Base-by-base conservation (phyloP, 1,139 yeast species). In the Komagataea norvegica region DNA sequence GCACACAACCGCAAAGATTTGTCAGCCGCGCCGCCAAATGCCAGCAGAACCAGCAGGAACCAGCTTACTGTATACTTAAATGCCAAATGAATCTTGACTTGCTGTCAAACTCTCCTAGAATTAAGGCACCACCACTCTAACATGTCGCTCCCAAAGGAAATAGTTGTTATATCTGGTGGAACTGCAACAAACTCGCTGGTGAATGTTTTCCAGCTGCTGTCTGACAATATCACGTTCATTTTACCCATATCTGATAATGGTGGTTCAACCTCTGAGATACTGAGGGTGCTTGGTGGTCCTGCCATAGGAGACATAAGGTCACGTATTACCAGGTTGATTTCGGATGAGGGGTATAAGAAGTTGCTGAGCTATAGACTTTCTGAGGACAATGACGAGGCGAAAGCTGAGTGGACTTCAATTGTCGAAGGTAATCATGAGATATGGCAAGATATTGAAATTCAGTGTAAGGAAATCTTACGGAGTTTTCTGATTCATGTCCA, bases 221-320 rank as follows among this genome's bases (percentile, higher is more conserved):
- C 77, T 0, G 52, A 57, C 3, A 56, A 60, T 14, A 65, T 83
- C 11, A 66, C 82, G 1, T 88, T 83, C 49, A 68, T 88, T 2
- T 63, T 89, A 28, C 97, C 97, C 0, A 77, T 89, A 10, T 80
- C 87, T 39, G 97, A 89, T 57, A 89, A 89, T 56, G 97, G 97
- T 18, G 97, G 96, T 1, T 87, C 96, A 1, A 87, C 96, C 0
- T 82, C 94, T 21, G 97, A 89, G 60, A 72, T 89, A 25, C 70
- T 88, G n/a, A 64, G 96, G 13, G 88, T 88, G 2, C 70, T 89
- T 16, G 96, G 96, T 2, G 96, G 96, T 0, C 95, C 96, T 2
- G 96, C 96, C 0, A 86, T 89, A 41, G 97, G 97, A 2, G 97
- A 89, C 55, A 71, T 89, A 5, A 64, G 97, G 34, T 86, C 96